A percentile compares a stretch with the other conserved stretches of the same genome.
These are phyloP conservation scores for Cladobotryum protrusum DNA, from an alignment of 2,329 filamentous ascomycete genomes.

Conservation along the genomic window DNA sequence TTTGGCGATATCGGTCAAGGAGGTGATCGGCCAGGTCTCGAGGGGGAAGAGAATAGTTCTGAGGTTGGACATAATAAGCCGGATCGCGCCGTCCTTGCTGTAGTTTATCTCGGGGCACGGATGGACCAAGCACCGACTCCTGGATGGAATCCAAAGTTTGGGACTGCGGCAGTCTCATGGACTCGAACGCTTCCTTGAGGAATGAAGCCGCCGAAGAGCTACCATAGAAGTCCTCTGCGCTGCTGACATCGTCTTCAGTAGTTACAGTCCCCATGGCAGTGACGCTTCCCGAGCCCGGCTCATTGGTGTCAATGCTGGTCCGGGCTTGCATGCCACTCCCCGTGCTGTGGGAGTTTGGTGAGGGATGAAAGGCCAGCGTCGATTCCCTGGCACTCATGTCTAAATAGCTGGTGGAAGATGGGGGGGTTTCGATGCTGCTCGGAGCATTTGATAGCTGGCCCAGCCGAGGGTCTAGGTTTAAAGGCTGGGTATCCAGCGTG, in stretches of 20 bases:
- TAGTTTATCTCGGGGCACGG: neutral
- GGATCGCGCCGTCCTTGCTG: conserved; percentile 9
- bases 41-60: conserved; percentile 32
- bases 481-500: no score
- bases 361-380: neutral
- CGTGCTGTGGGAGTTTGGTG: neutral
- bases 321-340: no score
- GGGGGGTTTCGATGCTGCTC: neutral
- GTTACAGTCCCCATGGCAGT: conserved; percentile 33
- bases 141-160: neutral
- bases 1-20: conserved; percentile 31
- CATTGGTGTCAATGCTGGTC: neutral
- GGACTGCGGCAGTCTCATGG: conserved; percentile 15
- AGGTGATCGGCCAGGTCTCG: conserved; percentile 36
- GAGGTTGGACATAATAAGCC: conserved; percentile 11
- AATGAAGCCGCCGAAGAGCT: conserved; percentile 34
- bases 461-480: no score
- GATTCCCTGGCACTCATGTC: neutral
- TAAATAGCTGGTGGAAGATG: conserved; percentile 6
- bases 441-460: neutral
- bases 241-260: conserved; percentile 24
- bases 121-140: conserved; percentile 7
- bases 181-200: conserved; percentile 30
- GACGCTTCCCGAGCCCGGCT: conserved; percentile 16
- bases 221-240: conserved; percentile 30